phyloP scores from a whole-genome alignment of 768 basidiomycete genomes.

The Piloderma croceum region DNA sequence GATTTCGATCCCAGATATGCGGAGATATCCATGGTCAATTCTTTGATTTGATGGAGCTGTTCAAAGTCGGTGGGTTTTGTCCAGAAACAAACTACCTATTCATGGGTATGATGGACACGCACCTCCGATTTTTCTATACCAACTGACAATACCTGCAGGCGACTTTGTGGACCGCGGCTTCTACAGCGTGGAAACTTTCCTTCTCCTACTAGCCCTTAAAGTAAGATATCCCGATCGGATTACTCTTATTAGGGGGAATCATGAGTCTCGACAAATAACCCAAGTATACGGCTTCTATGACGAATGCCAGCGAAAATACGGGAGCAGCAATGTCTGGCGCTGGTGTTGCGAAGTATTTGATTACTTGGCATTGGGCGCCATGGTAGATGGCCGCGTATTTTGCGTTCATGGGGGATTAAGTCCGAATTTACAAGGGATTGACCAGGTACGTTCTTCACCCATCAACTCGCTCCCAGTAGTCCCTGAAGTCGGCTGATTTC shows the following conservation, averaged over 20 bases:
- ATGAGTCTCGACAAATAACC: conserved; percentile 95
- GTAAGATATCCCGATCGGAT: conserved; percentile 97
- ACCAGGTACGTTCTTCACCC: conserved; percentile 68
- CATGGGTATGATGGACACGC: conserved; percentile 68
- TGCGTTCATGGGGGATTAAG: conserved; percentile 97
- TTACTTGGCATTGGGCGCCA: conserved; percentile 88
- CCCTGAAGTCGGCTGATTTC: conserved; percentile 16
- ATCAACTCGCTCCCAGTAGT: background rate
- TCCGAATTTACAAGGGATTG: conserved; percentile 78
- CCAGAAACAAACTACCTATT: conserved; percentile 94
- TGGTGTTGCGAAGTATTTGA: conserved; percentile 99
- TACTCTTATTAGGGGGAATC: conserved; percentile 95
- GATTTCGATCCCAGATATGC: conserved; percentile 51
- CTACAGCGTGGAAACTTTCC: conserved; percentile 94
- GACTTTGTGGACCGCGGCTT: conserved; percentile 98
- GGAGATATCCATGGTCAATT: conserved; percentile 98
- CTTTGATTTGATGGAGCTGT: conserved; percentile 93
- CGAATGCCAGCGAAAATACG: conserved; percentile 96
- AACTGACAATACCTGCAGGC: conserved; percentile 63
- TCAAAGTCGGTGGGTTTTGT: conserved; percentile 88
- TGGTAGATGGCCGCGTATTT: conserved; percentile 96
- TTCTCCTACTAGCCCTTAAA: conserved; percentile 90
- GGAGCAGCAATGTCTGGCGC: conserved; percentile 89
- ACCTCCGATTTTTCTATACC: too few relatives aligned
- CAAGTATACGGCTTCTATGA: conserved; percentile 95